Base-by-base conservation (phyloP, 768 basidiomycete species). In the Podaxis sp. region DNA sequence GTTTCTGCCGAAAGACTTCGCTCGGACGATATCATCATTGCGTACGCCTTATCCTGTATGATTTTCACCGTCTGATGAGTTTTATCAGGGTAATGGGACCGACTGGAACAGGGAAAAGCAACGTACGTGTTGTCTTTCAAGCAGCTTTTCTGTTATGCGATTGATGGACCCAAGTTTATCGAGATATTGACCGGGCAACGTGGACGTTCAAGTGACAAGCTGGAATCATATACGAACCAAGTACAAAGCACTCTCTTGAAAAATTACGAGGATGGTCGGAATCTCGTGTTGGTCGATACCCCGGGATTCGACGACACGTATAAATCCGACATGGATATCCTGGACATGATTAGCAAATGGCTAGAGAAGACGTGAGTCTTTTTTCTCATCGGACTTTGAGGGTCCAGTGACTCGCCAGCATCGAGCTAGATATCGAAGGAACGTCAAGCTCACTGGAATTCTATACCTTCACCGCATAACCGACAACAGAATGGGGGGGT, bases 401-500 rank as follows among this genome's bases (percentile, higher is more conserved):
- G 8, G 30, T 33, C 30, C 30, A 33, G 30, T 33, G 30, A 9
- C 40, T 42, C 12, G 36, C 33, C 4, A 2, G 36, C 1, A 42
- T 36, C n/a, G 3, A 22, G 26, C 24, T n/a, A 73, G 73, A 19
- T 70, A 69, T 51, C 51, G 61, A 38, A 33, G 57, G 24, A 46
- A 60, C 4, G 59, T 65, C 28, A 58, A 61, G 24, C 67, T 78
- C 6, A 65, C 70, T 12, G 64, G 64, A n/a, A 58, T 65, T 13
- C 24, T 65, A 5, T 65, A 61, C 12, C 24, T 65, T 11, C 64
- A 65, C 39, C 61, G 61, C 28, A 65, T 65, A n/a, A 53, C 64
- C 8, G 61, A 57, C 44, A 62, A 65, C 71, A 72, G 82, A 26
- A 76, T 85, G 69, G 80, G 80, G 38, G 82, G 81, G 22, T 80